Evolutionary conservation across 2,329 filamentous ascomycete genomes (phyloP), one percentile per base, ranked within the genome.

Genomic region (Aspergillus nomiae): DNA sequence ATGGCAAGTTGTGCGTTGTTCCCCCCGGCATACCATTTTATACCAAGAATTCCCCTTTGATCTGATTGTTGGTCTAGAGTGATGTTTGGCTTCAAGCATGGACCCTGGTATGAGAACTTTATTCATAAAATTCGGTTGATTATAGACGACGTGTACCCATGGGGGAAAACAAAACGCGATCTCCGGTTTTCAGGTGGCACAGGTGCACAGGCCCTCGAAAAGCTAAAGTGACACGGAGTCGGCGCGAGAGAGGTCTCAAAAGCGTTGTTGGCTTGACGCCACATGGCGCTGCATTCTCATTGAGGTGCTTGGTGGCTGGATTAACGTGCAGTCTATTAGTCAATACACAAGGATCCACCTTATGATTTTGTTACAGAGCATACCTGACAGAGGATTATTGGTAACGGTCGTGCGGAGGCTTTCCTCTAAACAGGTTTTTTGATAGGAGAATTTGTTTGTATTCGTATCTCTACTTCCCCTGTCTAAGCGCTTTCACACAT

Each of bases 111-210:
- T 32, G 14, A 24, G 6, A 59, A 24, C 32, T 59, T 59, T 21
- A 14, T 59, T 36, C 21, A 14, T 30, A 59, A 59, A 14, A n/a
- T 59, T 9, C 57, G 57, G 19, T 8, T 8, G 11, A 36, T 59
- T 38, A 50, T 26, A 12, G 57, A 59, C 14, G 45, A 59, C 19
- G 19, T 59, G 10, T 59, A 59, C 38, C 43, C 57, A 21, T 59
- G 57, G 57, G 57, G 56, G 30, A 21, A 16, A 32, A 53, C 28
- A 10, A 53, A 34, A 34, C 26, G 50, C 28, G 50, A 53, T 16
- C 45, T 19, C 45, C 26, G 21, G 45, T 7, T 9, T 6, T 48
- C 45, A 6, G 45, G 45, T 48, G 24, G 45, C 21, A 48, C 45
- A 24, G 3, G 45, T 48, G 21, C 45, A 48, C 43, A 46, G 43